Conservation (phyloP, 2,329 filamentous ascomycete species). For the Chalara sp. region DNA sequence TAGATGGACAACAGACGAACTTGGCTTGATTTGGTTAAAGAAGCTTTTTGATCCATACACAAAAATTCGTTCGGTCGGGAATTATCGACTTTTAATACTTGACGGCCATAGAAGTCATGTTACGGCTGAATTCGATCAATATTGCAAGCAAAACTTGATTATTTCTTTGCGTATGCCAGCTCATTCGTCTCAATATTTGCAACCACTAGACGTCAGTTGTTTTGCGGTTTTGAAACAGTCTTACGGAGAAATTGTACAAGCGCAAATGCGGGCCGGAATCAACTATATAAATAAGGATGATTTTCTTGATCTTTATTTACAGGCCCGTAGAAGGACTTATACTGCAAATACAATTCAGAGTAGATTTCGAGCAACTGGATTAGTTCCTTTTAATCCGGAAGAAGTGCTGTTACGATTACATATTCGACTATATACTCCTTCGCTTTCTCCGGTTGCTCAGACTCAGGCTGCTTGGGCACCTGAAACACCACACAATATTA, state of each 20-base stretch:
- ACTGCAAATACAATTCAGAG: neutral
- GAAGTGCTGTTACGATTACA: neutral
- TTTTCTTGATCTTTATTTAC: neutral
- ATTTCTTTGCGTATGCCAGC: neutral
- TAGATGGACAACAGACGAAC: constrained; percentile 20
- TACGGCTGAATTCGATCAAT: neutral
- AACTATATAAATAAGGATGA: neutral
- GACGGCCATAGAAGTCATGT: neutral
- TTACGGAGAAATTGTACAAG: neutral
- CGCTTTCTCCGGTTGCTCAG: neutral
- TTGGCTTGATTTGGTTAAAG: neutral
- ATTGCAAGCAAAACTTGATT: neutral
- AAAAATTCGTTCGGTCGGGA: neutral
- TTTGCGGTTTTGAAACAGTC: too few relatives aligned
- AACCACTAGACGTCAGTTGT: too few relatives aligned
- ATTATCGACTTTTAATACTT: neutral
- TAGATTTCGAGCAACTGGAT: neutral
- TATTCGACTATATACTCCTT: neutral
- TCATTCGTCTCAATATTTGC: too few relatives aligned
- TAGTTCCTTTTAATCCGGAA: too few relatives aligned
- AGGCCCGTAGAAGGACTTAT: neutral
- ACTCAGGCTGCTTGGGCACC: neutral
- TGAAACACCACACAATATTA: too few relatives aligned
- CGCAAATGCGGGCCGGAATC: too few relatives aligned
- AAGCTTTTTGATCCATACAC: neutral